A percentile compares a stretch with the other conserved stretches of the same genome.
Evolutionary conservation across 202 grass and related monocot genomes (phyloP).

Genomic region (Bolboschoenoplectus hybrid): DNA sequence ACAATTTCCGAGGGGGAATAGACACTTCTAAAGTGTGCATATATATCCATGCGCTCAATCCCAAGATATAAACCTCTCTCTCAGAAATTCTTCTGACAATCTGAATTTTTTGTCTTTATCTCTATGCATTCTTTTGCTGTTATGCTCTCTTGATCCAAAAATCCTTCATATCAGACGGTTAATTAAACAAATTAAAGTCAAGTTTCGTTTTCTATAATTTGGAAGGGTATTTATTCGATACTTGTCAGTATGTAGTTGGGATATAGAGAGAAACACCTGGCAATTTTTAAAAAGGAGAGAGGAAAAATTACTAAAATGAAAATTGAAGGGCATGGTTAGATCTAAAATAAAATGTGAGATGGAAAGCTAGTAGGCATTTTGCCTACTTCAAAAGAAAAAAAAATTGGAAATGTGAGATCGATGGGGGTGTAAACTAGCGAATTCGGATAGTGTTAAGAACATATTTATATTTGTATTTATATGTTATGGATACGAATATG

Average conservation of each 20-base stretch:
- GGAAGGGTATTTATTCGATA: neutral
- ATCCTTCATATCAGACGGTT: conserved; percentile 46
- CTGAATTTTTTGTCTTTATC: conserved; percentile 60
- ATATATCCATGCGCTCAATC: conserved; percentile 44
- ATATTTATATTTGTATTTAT: too few relatives aligned
- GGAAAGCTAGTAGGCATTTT: too few relatives aligned
- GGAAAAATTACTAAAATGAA: neutral
- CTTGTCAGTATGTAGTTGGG: conserved; percentile 36
- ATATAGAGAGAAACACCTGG: neutral
- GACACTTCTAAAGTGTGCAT: conserved; percentile 51
- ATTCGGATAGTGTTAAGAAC: too few relatives aligned
- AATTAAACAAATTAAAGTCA: conserved; percentile 14
- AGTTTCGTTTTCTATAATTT: conserved; percentile 21
- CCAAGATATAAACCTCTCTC: conserved; percentile 45
- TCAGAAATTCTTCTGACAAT: conserved; percentile 56
- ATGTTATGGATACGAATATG: too few relatives aligned
- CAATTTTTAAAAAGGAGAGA: neutral
- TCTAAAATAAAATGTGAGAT: too few relatives aligned
- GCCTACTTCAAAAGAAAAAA: too few relatives aligned
- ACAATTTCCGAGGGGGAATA: conserved; percentile 57
- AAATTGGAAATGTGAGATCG: too few relatives aligned
- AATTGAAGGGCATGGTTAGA: neutral
- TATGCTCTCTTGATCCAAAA: conserved; percentile 83
- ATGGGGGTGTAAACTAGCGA: too few relatives aligned
- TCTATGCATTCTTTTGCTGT: conserved; percentile 54